Conservation (phyloP, 805 yeast genomes). For the Spathaspora girioi region DNA sequence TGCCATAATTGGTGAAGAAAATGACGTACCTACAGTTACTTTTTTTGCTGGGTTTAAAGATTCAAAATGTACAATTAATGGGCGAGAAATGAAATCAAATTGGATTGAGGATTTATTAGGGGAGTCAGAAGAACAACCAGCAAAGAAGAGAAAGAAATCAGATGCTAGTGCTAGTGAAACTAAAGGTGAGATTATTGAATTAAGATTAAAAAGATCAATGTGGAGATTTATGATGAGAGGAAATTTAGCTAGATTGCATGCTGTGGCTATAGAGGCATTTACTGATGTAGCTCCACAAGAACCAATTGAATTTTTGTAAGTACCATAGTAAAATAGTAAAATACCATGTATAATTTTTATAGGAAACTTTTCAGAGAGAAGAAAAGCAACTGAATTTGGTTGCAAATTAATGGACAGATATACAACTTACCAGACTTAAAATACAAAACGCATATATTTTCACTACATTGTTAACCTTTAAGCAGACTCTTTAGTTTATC, state of each 20-base stretch:
- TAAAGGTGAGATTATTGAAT: slow-evolving; percentile 39
- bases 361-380: background rate
- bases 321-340: background rate
- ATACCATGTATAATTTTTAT: too few relatives aligned
- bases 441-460: background rate
- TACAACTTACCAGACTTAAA: background rate
- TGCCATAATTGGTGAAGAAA: slow-evolving; percentile 12
- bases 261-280: slow-evolving; percentile 26
- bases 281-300: slow-evolving; percentile 16
- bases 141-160: slow-evolving; percentile 8
- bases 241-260: slow-evolving; percentile 20
- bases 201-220: slow-evolving; percentile 38
- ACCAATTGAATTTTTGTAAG: background rate
- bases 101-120: slow-evolving; percentile 33
- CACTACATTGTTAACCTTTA: background rate
- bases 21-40: slow-evolving; percentile 14
- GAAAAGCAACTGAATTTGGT: background rate
- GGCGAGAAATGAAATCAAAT: slow-evolving; percentile 26
- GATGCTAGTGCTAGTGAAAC: slow-evolving; percentile 4
- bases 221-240: slow-evolving; percentile 36
- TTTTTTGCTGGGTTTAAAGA: slow-evolving; percentile 24
- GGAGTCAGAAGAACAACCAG: slow-evolving; percentile 3
- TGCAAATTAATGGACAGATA: background rate
- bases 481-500: too few relatives aligned
- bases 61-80: slow-evolving; percentile 30